Conservation (phyloP, 1,284 basidiomycete genomes). For the Ustilago cynodontis region DNA sequence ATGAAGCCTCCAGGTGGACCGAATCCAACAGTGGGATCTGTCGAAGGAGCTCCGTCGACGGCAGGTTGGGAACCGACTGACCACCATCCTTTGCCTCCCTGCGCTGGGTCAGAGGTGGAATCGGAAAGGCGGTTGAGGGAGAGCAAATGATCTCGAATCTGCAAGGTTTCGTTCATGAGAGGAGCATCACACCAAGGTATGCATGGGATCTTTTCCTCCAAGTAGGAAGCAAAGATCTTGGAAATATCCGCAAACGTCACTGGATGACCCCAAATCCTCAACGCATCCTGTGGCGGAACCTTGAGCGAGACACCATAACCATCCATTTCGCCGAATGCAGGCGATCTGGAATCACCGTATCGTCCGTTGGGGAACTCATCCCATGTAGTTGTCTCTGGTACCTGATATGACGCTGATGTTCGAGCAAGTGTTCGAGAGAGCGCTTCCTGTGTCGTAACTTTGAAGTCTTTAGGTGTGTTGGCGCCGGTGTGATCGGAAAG, state of each 20-base stretch:
- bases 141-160: conserved; percentile 84
- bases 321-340: conserved; percentile 68
- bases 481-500: conserved; percentile 49
- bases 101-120: background rate
- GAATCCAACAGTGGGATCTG: conserved; percentile 82
- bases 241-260: conserved; percentile 80
- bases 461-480: conserved; percentile 50
- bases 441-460: conserved; percentile 44
- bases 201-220: conserved; percentile 76
- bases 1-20: conserved; percentile 92
- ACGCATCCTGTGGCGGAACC: conserved; percentile 75
- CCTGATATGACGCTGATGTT: conserved; percentile 48
- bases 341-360: conserved; percentile 66
- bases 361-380: conserved; percentile 69
- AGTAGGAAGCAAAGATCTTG: conserved; percentile 82
- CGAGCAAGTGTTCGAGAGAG: conserved; percentile 40
- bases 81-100: conserved; percentile 77
- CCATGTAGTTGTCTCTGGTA: conserved; percentile 59
- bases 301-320: conserved; percentile 69
- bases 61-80: conserved; percentile 94
- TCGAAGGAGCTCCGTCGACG: conserved; percentile 61
- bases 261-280: conserved; percentile 85
- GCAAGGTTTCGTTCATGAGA: conserved; percentile 84
- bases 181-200: conserved; percentile 92
- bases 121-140: conserved; percentile 74